Evolutionary conservation across 306 rosid species (phyloP).

Genomic region (Oemleria cerasiformis): DNA sequence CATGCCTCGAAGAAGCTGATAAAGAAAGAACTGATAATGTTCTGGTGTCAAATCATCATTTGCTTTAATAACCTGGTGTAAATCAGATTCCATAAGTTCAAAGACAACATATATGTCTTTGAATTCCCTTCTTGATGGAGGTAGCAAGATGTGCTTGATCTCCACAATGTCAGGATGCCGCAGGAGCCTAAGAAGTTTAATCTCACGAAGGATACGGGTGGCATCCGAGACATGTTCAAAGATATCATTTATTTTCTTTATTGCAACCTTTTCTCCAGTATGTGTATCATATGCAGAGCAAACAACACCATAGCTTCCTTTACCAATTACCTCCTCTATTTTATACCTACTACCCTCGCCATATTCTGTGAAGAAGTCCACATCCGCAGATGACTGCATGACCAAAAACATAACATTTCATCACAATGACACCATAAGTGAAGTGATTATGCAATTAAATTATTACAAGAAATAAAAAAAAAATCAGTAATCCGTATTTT

Average conservation of each 20-base stretch:
- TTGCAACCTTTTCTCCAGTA: slow-evolving; percentile 92
- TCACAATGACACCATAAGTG: slow-evolving; percentile 14
- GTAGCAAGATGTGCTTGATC: slow-evolving; percentile 94
- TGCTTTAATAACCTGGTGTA: slow-evolving; percentile 99
- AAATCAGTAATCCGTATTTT: background rate
- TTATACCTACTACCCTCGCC: slow-evolving; percentile 97
- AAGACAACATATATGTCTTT: slow-evolving; percentile 97
- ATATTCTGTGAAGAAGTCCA: slow-evolving; percentile 96
- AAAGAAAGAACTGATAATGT: slow-evolving; percentile 96
- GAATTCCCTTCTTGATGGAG: slow-evolving; percentile 99
- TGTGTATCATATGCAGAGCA: slow-evolving; percentile 95
- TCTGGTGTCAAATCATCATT: slow-evolving; percentile 98
- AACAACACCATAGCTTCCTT: slow-evolving; percentile 99
- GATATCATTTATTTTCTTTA: slow-evolving; percentile 95
- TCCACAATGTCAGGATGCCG: slow-evolving; percentile 98
- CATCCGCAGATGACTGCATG: slow-evolving; percentile 74
- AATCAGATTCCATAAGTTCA: slow-evolving; percentile 99
- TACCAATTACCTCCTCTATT: slow-evolving; percentile 99
- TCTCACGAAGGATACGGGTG: slow-evolving; percentile 98
- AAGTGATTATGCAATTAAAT: slow-evolving; percentile 3
- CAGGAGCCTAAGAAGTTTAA: slow-evolving; percentile 92
- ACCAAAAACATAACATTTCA: slow-evolving; percentile 27
- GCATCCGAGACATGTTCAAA: slow-evolving; percentile 99
- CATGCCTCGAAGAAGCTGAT: slow-evolving; percentile 98
- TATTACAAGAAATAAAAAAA: background rate